A percentile compares a stretch with the other conserved stretches of the same genome.
Evolutionary conservation across 1,139 yeast species (phyloP).

Genomic region (Taiozyma sp.): DNA sequence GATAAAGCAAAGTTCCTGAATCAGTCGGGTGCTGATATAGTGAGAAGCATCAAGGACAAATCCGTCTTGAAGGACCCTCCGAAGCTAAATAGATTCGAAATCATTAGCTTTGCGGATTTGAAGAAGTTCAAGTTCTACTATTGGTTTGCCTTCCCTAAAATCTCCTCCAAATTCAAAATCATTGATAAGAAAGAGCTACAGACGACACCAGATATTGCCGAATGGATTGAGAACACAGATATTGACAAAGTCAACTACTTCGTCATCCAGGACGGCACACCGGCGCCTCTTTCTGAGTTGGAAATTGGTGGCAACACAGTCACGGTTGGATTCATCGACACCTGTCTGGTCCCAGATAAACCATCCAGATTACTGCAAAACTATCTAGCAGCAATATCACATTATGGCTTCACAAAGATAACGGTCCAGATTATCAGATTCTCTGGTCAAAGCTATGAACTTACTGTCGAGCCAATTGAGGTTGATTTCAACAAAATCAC

Average conservation of each 20-base stretch:
- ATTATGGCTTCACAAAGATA: conserved; percentile 34
- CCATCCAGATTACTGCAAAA: conserved; percentile 69
- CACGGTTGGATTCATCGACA: conserved; percentile 52
- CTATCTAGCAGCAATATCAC: conserved; percentile 49
- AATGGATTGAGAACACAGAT: conserved; percentile 10
- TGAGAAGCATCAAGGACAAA: conserved; percentile 29
- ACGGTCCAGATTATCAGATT: conserved; percentile 36
- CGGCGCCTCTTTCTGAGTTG: conserved; percentile 14
- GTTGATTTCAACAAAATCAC: conserved; percentile 34
- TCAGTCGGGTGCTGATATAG: conserved; percentile 36
- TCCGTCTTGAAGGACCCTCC: conserved; percentile 35
- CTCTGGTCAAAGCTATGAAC: conserved; percentile 24
- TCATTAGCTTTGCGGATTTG: conserved; percentile 79
- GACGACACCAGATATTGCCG: conserved; percentile 10
- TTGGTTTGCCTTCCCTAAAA: conserved; percentile 82
- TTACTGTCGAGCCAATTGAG: conserved; percentile 13
- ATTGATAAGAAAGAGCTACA: conserved; percentile 1
- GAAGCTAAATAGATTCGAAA: conserved; percentile 42
- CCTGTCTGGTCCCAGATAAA: conserved; percentile 40
- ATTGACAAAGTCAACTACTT: conserved; percentile 19
- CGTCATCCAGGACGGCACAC: conserved; percentile 16
- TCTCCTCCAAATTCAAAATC: conserved; percentile 43
- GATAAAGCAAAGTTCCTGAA: conserved; percentile 58
- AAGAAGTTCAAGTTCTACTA: conserved; percentile 84
- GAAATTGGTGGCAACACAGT: conserved; percentile 12